Conservation (phyloP, 2,329 filamentous ascomycete genomes). For the Pyricularia pennisetigena region DNA sequence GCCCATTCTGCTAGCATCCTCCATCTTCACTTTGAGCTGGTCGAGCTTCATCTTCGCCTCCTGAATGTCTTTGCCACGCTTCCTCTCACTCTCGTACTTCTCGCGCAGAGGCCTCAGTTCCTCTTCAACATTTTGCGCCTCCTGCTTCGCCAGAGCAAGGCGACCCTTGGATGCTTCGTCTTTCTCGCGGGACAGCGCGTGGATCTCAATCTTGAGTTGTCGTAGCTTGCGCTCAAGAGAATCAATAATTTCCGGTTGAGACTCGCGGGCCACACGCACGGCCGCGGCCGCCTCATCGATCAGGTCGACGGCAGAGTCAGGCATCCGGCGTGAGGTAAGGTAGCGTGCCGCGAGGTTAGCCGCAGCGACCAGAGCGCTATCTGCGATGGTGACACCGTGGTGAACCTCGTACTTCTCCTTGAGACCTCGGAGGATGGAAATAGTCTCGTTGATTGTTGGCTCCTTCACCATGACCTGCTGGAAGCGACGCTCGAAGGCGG, state of each 20-base stretch:
- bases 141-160: conserved; percentile 72
- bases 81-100: conserved; percentile 91
- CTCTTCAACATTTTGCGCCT: conserved; percentile 90
- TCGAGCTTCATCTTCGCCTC: conserved; percentile 94
- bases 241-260: conserved; percentile 91
- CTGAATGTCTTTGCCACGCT: conserved; percentile 83
- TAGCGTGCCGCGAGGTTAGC: conserved; percentile 91
- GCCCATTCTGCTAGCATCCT: conserved; percentile 81
- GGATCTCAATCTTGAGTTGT: conserved; percentile 95
- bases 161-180: conserved; percentile 85
- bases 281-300: conserved; percentile 95
- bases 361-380: conserved; percentile 83
- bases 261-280: conserved; percentile 92
- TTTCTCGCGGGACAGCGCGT: conserved; percentile 86
- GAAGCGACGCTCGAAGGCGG: conserved; percentile 95
- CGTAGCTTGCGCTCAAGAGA: conserved; percentile 83
- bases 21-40: conserved; percentile 78
- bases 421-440: conserved; percentile 95
- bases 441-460: conserved; percentile 75
- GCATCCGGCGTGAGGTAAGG: conserved; percentile 79
- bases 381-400: conserved; percentile 93
- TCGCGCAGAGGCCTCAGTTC: conserved; percentile 85
- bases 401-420: conserved; percentile 98
- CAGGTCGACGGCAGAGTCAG: conserved; percentile 92
- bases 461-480: conserved; percentile 98